Conservation (phyloP, 1,284 basidiomycete species). For the Fomitopsis betulina region DNA sequence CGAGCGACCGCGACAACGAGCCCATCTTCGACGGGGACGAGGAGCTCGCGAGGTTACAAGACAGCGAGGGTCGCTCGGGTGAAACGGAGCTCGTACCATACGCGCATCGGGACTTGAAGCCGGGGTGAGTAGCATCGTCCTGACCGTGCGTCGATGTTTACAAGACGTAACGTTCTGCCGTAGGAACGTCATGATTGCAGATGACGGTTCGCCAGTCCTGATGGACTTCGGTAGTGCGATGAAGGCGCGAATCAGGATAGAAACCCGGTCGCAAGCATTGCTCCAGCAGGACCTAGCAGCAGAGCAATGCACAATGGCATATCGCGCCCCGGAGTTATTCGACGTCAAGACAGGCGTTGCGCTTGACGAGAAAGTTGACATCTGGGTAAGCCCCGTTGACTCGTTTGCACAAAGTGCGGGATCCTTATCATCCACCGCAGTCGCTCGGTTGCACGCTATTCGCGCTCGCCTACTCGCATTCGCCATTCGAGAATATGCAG, state of each 20-base stretch:
- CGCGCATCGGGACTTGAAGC: constrained; percentile 96
- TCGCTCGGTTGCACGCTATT: constrained; percentile 91
- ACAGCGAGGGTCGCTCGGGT: constrained; percentile 28
- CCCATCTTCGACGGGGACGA: constrained; percentile 78
- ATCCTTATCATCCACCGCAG: constrained; percentile 33
- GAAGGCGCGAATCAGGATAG: constrained; percentile 75
- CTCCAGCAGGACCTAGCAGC: constrained; percentile 91
- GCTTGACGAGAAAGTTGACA: constrained; percentile 93
- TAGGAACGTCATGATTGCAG: constrained; percentile 95
- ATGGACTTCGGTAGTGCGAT: constrained; percentile 97
- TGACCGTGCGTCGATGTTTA: neutral
- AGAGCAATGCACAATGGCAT: constrained; percentile 96
- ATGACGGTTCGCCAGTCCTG: constrained; percentile 87
- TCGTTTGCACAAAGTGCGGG: too few relatives aligned
- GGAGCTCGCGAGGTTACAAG: constrained; percentile 42
- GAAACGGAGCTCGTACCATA: constrained; percentile 75
- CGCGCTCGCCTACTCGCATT: constrained; percentile 88
- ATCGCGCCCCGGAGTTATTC: constrained; percentile 91
- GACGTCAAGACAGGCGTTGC: constrained; percentile 88
- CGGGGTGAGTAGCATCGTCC: constrained; percentile 58
- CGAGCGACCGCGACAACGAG: constrained; percentile 48
- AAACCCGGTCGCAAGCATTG: constrained; percentile 82
- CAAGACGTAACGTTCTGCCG: neutral
- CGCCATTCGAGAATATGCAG: constrained; percentile 88
- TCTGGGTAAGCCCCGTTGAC: constrained; percentile 67